Evolutionary conservation across 176 grass and related monocot genomes (phyloP), one percentile per base, ranked within the genome.

Genomic region (Oryza punctata): DNA sequence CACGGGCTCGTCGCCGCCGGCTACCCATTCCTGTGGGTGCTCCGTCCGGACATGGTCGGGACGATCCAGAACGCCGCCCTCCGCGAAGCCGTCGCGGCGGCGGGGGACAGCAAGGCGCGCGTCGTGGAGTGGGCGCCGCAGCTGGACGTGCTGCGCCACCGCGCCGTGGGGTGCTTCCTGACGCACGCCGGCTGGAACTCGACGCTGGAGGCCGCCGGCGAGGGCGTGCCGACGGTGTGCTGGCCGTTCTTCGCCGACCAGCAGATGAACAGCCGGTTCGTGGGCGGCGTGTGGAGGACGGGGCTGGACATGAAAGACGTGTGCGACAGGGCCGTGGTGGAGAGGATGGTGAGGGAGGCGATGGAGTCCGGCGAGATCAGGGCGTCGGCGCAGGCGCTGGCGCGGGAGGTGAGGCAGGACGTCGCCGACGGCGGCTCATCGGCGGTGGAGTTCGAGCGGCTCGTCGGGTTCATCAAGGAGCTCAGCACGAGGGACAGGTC

Each of bases 101-200:
- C 7, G 0, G 84, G 87, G 23, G 0, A 57, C 19, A 57, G 1
- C 52, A 57, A 3, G 52, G 52, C 52, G 18, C 19, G 52, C 7
- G 19, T 57, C 19, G 52, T n/a, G 52, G 52, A n/a, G 52, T 57
- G 52, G 52, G 19, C 52, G 52, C 52, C 19, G 19, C 52, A 57
- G 52, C 52, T 18, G 52, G 52, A 57, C 18, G 19, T 57, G 52
- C 52, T 57, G 52, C 6, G 19, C 19, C 52, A 57, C 52, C 52
- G 52, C 18, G 52, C 52, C 18, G 52, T 57, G 52, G 52, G 52
- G 19, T 57, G 52, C 7, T 57, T 57, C 19, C 6, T 57, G 18
- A 57, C 85, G 46, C 89, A 87, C 35, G 29, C 76, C 8, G 85
- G 89, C 6, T 91, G 89, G 89, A 91, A 91, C 65, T 91, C 85